Percentiles rank a stretch among this genome's conserved stretches.
phyloP scores from a whole-genome alignment of 768 basidiomycete genomes.

The Tricholoma hemisulphureum region DNA sequence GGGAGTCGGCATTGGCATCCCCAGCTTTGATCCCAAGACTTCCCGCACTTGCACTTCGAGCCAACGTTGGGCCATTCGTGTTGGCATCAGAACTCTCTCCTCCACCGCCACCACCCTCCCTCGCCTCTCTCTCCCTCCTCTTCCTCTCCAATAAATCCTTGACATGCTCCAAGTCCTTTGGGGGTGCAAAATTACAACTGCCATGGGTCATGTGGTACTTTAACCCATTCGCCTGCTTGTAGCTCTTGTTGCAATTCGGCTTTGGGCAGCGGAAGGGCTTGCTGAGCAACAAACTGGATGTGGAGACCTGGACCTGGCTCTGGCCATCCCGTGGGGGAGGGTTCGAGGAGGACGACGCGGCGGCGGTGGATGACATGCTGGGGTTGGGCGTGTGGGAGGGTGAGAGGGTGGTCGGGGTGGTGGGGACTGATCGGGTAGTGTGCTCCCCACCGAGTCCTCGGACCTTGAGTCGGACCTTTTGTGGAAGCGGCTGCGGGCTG shows the following conservation, averaged over 20 bases:
- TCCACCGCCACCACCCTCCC: not conserved
- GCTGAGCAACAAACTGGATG: conserved; percentile 63
- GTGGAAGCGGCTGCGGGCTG: conserved; percentile 10
- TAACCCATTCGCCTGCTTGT: conserved; percentile 93
- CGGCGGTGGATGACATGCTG: conserved; percentile 4
- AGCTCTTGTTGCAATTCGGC: conserved; percentile 92
- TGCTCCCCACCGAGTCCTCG: conserved; percentile 17
- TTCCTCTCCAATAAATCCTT: conserved; percentile 67
- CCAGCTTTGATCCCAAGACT: not conserved
- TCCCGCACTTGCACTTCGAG: conserved; percentile 1
- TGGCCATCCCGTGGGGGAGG: conserved; percentile 7
- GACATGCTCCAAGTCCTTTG: conserved; percentile 78
- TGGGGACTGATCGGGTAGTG: conserved; percentile 14
- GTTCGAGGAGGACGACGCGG: conserved; percentile 4
- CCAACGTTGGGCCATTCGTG: not conserved
- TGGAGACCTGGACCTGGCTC: conserved; percentile 20
- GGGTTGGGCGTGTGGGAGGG: conserved; percentile 17
- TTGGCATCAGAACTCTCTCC: not conserved
- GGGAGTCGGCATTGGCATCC: not conserved
- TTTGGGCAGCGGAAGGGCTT: conserved; percentile 95
- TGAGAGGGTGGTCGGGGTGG: conserved; percentile 22
- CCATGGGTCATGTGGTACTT: conserved; percentile 95
- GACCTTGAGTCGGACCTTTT: conserved; percentile 21
- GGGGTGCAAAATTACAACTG: conserved; percentile 89
- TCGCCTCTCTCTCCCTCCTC: conserved; percentile 39